Conservation (phyloP, 2,329 filamentous ascomycete species). For the Monilinia vaccinii-corymbosi region DNA sequence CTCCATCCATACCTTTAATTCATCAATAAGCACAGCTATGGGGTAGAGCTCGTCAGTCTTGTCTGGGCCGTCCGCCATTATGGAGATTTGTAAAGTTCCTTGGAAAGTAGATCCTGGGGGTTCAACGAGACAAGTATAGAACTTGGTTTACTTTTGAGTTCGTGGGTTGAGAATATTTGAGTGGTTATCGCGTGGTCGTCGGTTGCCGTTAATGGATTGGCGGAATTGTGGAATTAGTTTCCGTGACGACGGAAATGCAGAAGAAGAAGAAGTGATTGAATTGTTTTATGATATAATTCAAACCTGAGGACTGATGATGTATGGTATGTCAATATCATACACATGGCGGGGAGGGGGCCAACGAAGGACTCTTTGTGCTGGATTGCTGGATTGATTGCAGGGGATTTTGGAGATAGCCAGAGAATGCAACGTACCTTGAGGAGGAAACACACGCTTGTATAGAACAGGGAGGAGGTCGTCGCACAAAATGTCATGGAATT, state of each 20-base stretch:
- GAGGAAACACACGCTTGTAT: neutral
- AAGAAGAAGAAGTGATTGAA: neutral
- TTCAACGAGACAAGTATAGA: slow-evolving; percentile 25
- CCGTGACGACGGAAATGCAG: neutral
- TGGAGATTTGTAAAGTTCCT: slow-evolving; percentile 34
- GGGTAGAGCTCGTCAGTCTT: slow-evolving; percentile 98
- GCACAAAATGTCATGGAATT: too few relatives aligned
- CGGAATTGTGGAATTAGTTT: slow-evolving; percentile 1
- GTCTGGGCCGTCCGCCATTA: slow-evolving; percentile 80
- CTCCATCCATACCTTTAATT: slow-evolving; percentile 73
- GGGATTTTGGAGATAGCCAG: neutral
- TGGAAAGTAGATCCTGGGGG: slow-evolving; percentile 26
- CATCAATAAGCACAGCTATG: slow-evolving; percentile 98
- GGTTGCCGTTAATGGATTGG: slow-evolving; percentile 14
- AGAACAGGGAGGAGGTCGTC: neutral
- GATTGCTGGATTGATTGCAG: neutral
- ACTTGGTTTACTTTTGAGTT: slow-evolving; percentile 27
- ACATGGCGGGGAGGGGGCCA: slow-evolving; percentile 1
- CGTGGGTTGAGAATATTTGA: slow-evolving; percentile 9
- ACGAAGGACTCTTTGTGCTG: neutral
- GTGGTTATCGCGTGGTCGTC: slow-evolving; percentile 27
- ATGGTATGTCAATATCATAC: neutral
- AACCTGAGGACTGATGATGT: neutral
- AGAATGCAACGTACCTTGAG: neutral
- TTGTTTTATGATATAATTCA: slow-evolving; percentile 1